phyloP scores from a whole-genome alignment of 2,329 filamentous ascomycete genomes.

The Pseudogymnoascus sp. region DNA sequence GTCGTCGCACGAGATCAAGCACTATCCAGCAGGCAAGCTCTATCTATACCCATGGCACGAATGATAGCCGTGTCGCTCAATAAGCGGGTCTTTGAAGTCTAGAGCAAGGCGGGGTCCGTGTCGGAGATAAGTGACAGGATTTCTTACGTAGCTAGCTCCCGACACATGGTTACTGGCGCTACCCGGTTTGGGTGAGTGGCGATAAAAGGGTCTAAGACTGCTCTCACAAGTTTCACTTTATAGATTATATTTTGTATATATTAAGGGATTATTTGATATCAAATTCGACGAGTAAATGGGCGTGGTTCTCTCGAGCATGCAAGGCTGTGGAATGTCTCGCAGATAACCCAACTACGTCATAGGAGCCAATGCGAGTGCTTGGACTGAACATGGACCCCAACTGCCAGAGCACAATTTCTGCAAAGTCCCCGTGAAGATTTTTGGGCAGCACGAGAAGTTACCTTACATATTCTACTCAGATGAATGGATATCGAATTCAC shows the following conservation, averaged over 20 bases:
- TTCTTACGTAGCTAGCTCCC: conserved; percentile 9
- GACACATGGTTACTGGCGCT: not conserved
- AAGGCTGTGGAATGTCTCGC: conserved; percentile 1
- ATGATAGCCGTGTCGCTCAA: not conserved
- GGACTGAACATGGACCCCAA: not conserved
- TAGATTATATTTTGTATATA: not conserved
- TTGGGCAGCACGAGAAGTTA: not conserved
- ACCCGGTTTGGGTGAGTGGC: not conserved
- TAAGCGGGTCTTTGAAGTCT: conserved; percentile 4
- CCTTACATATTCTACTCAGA: not conserved
- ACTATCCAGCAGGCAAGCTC: not conserved
- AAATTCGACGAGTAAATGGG: not conserved
- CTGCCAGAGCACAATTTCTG: not conserved
- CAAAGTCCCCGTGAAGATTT: not conserved
- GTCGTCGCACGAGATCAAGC: not conserved
- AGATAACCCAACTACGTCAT: not conserved
- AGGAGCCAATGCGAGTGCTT: not conserved
- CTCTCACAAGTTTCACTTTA: not conserved
- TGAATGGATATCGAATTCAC: not conserved
- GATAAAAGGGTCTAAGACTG: not conserved
- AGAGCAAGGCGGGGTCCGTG: not conserved
- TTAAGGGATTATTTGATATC: not conserved
- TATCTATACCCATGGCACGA: conserved; percentile 5
- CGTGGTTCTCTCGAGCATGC: not conserved
- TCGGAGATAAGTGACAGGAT: conserved; percentile 5